Evolutionary conservation across 2,329 filamentous ascomycete species (phyloP).

Genomic region (Phoma sp.): DNA sequence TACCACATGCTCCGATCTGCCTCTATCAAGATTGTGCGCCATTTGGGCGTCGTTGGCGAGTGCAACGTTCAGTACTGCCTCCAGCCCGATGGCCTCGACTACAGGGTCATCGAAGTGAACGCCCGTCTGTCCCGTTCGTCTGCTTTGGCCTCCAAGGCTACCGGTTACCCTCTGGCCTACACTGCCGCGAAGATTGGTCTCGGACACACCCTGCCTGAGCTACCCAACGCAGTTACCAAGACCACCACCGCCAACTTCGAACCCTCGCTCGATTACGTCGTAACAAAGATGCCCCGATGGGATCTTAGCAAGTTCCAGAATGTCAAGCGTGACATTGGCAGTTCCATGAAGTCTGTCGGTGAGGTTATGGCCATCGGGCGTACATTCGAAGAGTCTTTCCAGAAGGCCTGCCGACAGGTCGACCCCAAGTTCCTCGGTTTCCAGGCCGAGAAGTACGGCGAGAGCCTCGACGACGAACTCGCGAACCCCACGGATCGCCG

Average conservation of each 20-base stretch:
- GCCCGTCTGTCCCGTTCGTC: slow-evolving; percentile 97
- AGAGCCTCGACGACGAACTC: slow-evolving; percentile 87
- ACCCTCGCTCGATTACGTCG: slow-evolving; percentile 94
- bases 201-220: slow-evolving; percentile 90
- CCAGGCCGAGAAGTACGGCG: slow-evolving; percentile 87
- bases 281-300: slow-evolving; percentile 98
- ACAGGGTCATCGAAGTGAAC: slow-evolving; percentile 98
- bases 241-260: slow-evolving; percentile 99
- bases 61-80: slow-evolving; percentile 99
- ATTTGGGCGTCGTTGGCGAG: slow-evolving; percentile 95
- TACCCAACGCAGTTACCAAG: slow-evolving; percentile 97
- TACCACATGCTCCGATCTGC: slow-evolving; percentile 99
- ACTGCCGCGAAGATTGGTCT: slow-evolving; percentile 98
- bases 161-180: slow-evolving; percentile 95
- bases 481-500: slow-evolving; percentile 93
- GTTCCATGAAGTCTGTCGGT: slow-evolving; percentile 98
- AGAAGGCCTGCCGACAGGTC: slow-evolving; percentile 97
- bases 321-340: slow-evolving; percentile 95
- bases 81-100: slow-evolving; percentile 95
- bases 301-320: slow-evolving; percentile 99
- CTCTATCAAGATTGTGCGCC: slow-evolving; percentile 97
- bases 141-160: slow-evolving; percentile 95
- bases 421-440: slow-evolving; percentile 92
- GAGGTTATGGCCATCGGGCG: slow-evolving; percentile 99
- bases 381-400: slow-evolving; percentile 98